A percentile compares a stretch with the other conserved stretches of the same genome.
phyloP scores from a whole-genome alignment of 2,329 filamentous ascomycete species.

The Cladophialophora bantiana region DNA sequence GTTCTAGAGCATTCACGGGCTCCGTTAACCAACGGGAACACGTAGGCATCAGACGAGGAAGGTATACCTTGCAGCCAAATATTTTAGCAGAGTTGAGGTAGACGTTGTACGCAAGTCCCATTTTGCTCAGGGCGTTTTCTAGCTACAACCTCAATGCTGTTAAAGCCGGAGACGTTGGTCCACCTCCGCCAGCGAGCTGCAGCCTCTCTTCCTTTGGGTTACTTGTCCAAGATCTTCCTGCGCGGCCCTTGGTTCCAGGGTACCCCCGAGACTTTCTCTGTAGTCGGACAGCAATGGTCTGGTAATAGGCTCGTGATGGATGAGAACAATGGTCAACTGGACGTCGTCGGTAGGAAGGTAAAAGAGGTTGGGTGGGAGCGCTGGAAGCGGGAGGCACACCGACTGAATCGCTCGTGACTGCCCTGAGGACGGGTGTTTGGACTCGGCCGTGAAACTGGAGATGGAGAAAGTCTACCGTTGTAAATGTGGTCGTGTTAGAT shows the following conservation, averaged over 20 bases:
- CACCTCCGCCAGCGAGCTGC: background rate
- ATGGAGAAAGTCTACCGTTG: background rate
- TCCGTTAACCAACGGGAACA: background rate
- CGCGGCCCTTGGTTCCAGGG: background rate
- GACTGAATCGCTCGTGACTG: background rate
- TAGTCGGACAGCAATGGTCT: background rate
- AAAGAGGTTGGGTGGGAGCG: background rate
- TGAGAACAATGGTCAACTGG: background rate
- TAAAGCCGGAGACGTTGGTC: constrained; percentile 9
- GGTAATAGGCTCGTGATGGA: background rate
- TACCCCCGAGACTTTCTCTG: background rate
- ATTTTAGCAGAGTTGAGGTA: constrained; percentile 88
- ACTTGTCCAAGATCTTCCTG: background rate
- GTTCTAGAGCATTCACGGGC: constrained; percentile 48
- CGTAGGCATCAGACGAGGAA: background rate
- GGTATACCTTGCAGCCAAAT: constrained; percentile 76
- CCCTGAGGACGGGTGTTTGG: background rate
- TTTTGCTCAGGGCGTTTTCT: constrained; percentile 47
- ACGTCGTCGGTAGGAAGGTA: background rate
- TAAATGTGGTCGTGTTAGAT: background rate
- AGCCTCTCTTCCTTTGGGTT: background rate
- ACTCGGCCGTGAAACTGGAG: background rate
- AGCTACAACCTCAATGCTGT: constrained; percentile 5
- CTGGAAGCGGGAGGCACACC: background rate
- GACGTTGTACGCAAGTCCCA: constrained; percentile 91